Conservation (phyloP, 2,329 filamentous ascomycete species). For the Cladophialophora yegresii region DNA sequence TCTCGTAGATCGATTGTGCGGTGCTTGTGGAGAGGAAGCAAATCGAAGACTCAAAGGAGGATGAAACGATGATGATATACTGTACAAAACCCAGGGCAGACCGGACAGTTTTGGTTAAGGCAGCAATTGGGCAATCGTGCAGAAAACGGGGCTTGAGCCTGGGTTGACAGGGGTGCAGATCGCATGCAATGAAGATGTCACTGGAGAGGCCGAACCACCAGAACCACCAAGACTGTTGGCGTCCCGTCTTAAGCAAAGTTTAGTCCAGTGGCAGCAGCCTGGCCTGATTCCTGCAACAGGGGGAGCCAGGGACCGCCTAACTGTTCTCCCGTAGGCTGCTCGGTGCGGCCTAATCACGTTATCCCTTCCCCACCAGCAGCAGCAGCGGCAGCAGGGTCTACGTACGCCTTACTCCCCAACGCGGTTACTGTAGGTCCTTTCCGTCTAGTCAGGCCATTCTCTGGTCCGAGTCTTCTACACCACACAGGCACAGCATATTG, state of each 20-base stretch:
- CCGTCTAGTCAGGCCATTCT: neutral
- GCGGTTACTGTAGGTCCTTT: neutral
- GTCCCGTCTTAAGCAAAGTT: neutral
- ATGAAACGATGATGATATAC: conserved; percentile 14
- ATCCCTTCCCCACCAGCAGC: conserved; percentile 2
- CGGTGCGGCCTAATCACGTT: conserved; percentile 10
- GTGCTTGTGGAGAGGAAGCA: conserved; percentile 4
- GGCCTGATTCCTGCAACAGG: conserved; percentile 3
- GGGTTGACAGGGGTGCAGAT: neutral
- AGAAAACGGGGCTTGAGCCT: neutral
- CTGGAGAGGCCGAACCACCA: neutral
- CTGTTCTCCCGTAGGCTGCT: conserved; percentile 6
- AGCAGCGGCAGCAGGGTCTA: neutral
- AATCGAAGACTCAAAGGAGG: conserved; percentile 15
- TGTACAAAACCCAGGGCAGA: neutral
- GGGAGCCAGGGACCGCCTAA: conserved; percentile 7
- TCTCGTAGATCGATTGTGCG: neutral
- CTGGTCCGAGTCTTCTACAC: neutral
- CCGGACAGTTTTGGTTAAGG: neutral
- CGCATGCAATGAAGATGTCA: conserved; percentile 16
- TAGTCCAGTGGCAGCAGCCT: neutral
- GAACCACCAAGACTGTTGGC: neutral
- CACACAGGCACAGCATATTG: neutral
- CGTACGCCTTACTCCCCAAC: neutral
- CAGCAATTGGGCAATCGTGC: conserved; percentile 6